These are phyloP conservation scores for Sphagnum contortum DNA, from an alignment of 225 moss, liverwort and hornwort species.

Conservation along the genomic window DNA sequence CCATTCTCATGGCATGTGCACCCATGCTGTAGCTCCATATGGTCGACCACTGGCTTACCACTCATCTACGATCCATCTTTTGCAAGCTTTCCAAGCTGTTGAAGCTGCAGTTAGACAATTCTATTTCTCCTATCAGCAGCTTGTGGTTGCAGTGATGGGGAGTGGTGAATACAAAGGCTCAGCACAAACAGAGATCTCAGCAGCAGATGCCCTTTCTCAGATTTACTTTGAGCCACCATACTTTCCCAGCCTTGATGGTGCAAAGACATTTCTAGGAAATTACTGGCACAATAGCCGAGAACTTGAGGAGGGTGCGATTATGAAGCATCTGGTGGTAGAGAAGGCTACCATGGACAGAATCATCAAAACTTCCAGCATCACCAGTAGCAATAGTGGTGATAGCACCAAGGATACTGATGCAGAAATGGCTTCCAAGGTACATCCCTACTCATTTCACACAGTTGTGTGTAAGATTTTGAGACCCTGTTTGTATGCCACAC, in stretches of 20 bases:
- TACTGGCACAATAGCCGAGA: constrained; percentile 46
- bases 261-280: constrained; percentile 66
- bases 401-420: constrained; percentile 7
- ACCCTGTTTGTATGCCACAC: neutral
- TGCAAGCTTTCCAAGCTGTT: constrained; percentile 73
- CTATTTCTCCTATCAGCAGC: constrained; percentile 77
- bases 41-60: constrained; percentile 37
- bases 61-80: constrained; percentile 60
- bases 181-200: constrained; percentile 31
- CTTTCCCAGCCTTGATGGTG: constrained; percentile 76
- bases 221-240: constrained; percentile 87
- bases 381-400: constrained; percentile 15
- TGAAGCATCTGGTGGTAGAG: constrained; percentile 23
- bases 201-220: constrained; percentile 51
- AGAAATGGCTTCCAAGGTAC: constrained; percentile 12
- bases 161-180: constrained; percentile 70
- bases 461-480: neutral
- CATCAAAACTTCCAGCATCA: constrained; percentile 23
- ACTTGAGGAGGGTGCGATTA: constrained; percentile 36
- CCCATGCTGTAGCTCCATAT: constrained; percentile 17
- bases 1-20: constrained; percentile 58
- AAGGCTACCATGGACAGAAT: constrained; percentile 4
- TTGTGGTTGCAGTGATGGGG: constrained; percentile 77
- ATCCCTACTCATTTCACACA: too few relatives aligned
- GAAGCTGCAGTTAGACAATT: constrained; percentile 77